Evolutionary conservation across 768 basidiomycete species (phyloP), one percentile per base, ranked within the genome.

Genomic region (Hygrophoropsis aurantiaca): DNA sequence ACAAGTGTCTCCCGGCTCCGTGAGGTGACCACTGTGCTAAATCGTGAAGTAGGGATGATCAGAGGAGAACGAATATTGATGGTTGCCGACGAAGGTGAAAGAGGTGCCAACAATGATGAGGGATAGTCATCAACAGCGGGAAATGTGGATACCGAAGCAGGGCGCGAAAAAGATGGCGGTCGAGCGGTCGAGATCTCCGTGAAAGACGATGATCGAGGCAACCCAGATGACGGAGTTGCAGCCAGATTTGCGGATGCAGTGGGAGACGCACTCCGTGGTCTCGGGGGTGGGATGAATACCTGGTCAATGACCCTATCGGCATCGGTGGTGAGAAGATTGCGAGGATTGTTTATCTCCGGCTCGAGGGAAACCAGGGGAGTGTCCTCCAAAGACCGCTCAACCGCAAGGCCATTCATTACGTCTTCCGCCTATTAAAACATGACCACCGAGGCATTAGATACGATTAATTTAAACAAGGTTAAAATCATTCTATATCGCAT

Each of bases 401-500:
- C 25, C 18, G 13, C 44, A 41, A 35, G 27, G 27, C 27, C 13
- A 7, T 30, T 13, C 6, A 30, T 6, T 13, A 30, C 27, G 13
- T 13, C 7, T 30, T 13, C 27, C 13, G 27, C 27, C 27, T 30
- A 13, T 30, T 13, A 13, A 30, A 30, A 30, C n/a, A n/a, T n/a
- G n/a, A n/a, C n/a, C n/a, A n/a, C n/a, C n/a, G n/a, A n/a, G n/a
- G n/a, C n/a, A n/a, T n/a, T n/a, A n/a, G n/a, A n/a, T n/a, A n/a
- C n/a, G n/a, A n/a, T n/a, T n/a, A n/a, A n/a, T n/a, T n/a, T n/a
- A n/a, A n/a, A n/a, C n/a, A n/a, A n/a, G 42, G 42, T 49, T 53
- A 54, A 59, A 44, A 52, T 63, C 43, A 66, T 61, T 54, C 64
- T 66, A 62, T 59, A 47, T 50, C 53, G 34, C 57, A 45, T 58